Evolutionary conservation across 495 filamentous ascomycete genomes (phyloP).

Genomic region (Choiromyces venosus): DNA sequence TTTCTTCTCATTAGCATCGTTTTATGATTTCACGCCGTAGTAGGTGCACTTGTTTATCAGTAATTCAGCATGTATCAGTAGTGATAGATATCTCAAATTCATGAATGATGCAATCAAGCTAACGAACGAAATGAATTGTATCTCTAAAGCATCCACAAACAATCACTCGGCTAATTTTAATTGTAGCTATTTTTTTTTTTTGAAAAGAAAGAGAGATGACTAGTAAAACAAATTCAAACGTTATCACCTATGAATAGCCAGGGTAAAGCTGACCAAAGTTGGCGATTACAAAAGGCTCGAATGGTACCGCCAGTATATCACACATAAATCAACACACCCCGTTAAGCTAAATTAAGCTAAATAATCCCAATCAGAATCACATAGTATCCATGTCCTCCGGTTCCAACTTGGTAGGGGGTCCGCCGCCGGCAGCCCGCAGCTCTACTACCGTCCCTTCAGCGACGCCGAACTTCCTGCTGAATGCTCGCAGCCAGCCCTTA

Average conservation of each 20-base stretch:
- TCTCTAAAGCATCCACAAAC: background rate
- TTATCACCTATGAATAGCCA: background rate
- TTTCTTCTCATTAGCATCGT: conserved; percentile 3
- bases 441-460: conserved; percentile 59
- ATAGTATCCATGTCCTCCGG: conserved; percentile 35
- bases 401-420: conserved; percentile 14
- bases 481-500: conserved; percentile 76
- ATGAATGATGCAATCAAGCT: background rate
- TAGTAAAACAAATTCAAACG: background rate
- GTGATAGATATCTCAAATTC: background rate
- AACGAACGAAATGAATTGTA: background rate
- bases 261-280: background rate
- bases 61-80: background rate
- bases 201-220: background rate
- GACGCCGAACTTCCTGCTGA: conserved; percentile 71
- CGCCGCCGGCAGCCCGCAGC: conserved; percentile 8
- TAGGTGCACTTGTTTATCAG: background rate
- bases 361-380: conserved; percentile 2
- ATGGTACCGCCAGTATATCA: background rate
- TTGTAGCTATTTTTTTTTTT: background rate
- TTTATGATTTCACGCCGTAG: conserved; percentile 8
- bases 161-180: background rate
- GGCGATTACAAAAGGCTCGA: background rate
- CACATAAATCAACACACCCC: background rate
- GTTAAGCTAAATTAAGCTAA: background rate